Conservation (phyloP, 257 asterid species). For the Primulina eburnea region DNA sequence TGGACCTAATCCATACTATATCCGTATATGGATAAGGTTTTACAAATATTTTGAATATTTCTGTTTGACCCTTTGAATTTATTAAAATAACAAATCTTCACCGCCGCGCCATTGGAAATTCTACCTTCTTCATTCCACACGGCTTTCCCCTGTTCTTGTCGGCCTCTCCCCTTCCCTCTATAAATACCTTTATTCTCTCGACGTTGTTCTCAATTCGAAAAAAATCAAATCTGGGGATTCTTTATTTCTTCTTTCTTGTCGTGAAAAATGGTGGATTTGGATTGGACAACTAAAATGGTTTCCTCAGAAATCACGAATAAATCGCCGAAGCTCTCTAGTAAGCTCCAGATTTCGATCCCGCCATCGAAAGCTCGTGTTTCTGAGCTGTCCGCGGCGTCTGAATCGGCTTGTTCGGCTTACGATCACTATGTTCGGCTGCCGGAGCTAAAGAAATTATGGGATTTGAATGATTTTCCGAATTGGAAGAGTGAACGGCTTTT, state of each 20-base stretch:
- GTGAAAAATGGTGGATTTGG: conserved; percentile 73
- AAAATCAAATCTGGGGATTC: background rate
- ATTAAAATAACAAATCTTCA: conserved; percentile 14
- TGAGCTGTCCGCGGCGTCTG: conserved; percentile 71
- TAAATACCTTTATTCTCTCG: conserved; percentile 36
- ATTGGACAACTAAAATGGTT: conserved; percentile 69
- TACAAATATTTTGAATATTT: background rate
- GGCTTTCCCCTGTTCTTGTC: conserved; percentile 48
- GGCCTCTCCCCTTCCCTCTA: conserved; percentile 34
- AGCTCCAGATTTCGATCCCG: conserved; percentile 66
- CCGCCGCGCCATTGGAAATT: conserved; percentile 55
- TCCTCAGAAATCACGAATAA: conserved; percentile 52
- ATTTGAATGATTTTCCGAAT: conserved; percentile 46
- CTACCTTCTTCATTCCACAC: conserved; percentile 36
- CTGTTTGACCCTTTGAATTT: background rate
- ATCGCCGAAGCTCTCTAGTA: conserved; percentile 61
- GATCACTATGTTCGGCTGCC: conserved; percentile 69
- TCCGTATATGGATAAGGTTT: conserved; percentile 67
- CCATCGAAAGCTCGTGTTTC: conserved; percentile 36
- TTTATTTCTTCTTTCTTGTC: background rate
- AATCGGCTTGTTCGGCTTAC: conserved; percentile 65
- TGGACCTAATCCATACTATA: conserved; percentile 38
- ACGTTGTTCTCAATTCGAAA: conserved; percentile 24
- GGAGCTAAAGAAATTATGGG: conserved; percentile 68
- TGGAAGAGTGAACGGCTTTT: conserved; percentile 65